These are phyloP conservation scores for Ceratopteris richardii DNA, from an alignment of 75 land plant genomes.

Conservation along the genomic window DNA sequence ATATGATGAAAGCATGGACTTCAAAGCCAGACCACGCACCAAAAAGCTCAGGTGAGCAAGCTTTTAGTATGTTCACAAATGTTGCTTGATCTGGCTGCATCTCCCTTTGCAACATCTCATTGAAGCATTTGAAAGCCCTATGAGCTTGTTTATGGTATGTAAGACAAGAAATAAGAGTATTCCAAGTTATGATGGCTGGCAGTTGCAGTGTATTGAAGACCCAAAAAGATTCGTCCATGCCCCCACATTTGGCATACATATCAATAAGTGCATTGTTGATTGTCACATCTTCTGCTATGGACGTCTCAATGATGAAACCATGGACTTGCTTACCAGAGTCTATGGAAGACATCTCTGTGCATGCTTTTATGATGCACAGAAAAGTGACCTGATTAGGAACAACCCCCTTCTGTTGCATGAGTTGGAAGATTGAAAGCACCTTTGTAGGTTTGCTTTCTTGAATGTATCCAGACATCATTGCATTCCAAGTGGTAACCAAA, in stretches of 20 bases:
- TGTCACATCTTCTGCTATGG: conserved; percentile 1
- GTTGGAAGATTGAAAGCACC: neutral
- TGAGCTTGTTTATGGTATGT: neutral
- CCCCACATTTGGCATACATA: conserved; percentile 22
- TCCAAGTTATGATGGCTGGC: conserved; percentile 11
- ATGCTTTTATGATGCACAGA: conserved; percentile 11
- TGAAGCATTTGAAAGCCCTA: neutral
- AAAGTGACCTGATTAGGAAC: conserved; percentile 16
- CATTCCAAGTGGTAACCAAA: conserved; percentile 27
- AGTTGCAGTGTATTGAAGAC: conserved; percentile 3
- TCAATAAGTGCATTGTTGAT: conserved; percentile 9
- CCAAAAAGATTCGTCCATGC: conserved; percentile 1
- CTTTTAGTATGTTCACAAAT: conserved; percentile 25
- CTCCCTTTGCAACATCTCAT: neutral
- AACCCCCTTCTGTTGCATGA: conserved; percentile 6
- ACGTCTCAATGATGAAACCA: neutral
- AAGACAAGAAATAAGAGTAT: conserved; percentile 4
- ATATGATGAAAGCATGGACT: neutral
- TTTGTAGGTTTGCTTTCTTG: neutral
- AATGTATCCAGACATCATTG: conserved; percentile 37
- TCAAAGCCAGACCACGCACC: neutral
- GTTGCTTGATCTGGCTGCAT: conserved; percentile 1
- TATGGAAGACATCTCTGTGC: neutral
- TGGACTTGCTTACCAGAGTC: conserved; percentile 10
- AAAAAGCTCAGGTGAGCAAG: conserved; percentile 8